Evolutionary conservation across 2,329 filamentous ascomycete genomes (phyloP).

Genomic region (Conoideocrella luteorostrata): DNA sequence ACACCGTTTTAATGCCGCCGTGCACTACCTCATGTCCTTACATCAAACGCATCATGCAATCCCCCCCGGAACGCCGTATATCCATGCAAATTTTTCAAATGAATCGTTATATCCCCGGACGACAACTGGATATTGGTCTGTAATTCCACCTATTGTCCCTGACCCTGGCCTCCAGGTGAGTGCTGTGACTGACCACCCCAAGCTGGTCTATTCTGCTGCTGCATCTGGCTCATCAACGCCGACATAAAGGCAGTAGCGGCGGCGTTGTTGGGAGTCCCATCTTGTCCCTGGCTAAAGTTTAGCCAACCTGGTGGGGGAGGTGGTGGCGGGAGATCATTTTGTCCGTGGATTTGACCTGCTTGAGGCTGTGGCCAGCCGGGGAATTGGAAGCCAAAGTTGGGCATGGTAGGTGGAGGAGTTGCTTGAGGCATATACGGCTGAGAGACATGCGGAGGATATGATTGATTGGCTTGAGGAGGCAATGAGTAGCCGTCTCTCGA

Average conservation of each 20-base stretch:
- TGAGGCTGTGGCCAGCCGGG: slow-evolving; percentile 34
- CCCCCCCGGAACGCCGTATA: background rate
- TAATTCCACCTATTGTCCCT: slow-evolving; percentile 13
- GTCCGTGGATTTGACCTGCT: slow-evolving; percentile 8
- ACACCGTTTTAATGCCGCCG: too few relatives aligned
- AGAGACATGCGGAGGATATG: slow-evolving; percentile 19
- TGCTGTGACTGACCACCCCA: slow-evolving; percentile 20
- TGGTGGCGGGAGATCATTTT: slow-evolving; percentile 28
- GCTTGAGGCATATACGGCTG: slow-evolving; percentile 13
- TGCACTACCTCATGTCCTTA: too few relatives aligned
- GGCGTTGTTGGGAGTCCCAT: slow-evolving; percentile 35
- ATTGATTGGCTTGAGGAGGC: slow-evolving; percentile 27
- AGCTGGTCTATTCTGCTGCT: slow-evolving; percentile 24
- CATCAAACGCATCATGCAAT: too few relatives aligned
- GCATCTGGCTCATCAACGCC: slow-evolving; percentile 39
- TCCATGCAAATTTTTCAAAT: background rate
- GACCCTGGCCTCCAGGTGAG: slow-evolving; percentile 21
- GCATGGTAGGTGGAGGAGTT: slow-evolving; percentile 15
- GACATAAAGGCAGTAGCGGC: slow-evolving; percentile 55
- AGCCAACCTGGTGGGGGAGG: slow-evolving; percentile 32
- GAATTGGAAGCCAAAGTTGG: slow-evolving; percentile 38
- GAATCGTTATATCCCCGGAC: too few relatives aligned
- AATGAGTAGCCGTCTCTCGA: slow-evolving; percentile 35
- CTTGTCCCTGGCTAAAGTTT: slow-evolving; percentile 15
- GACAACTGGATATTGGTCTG: background rate